A percentile compares a stretch with the other conserved stretches of the same genome.
Conservation (phyloP, 345 rosid genomes). For the Pugionium cornutum region DNA sequence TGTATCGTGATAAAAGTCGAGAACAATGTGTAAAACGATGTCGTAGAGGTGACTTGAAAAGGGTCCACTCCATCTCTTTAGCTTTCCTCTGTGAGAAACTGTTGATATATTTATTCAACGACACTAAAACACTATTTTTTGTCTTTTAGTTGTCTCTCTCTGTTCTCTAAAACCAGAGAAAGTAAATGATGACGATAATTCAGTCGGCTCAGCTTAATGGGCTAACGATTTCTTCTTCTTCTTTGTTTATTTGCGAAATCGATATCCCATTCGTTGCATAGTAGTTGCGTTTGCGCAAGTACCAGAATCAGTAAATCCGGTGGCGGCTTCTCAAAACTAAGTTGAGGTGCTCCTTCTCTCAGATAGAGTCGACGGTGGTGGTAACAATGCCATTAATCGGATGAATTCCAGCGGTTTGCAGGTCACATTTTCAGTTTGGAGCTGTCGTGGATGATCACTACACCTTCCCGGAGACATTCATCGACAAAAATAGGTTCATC, state of each 20-base stretch:
- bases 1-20: too few relatives aligned
- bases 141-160: slow-evolving; percentile 7
- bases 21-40: slow-evolving; percentile 9
- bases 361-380: slow-evolving; percentile 93
- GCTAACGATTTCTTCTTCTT: slow-evolving; percentile 40
- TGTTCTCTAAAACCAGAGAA: not conserved
- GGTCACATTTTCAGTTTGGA: slow-evolving; percentile 42
- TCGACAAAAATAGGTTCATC: too few relatives aligned
- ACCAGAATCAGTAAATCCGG: slow-evolving; percentile 31
- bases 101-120: slow-evolving; percentile 31
- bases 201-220: slow-evolving; percentile 58
- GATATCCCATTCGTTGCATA: slow-evolving; percentile 37
- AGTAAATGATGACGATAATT: slow-evolving; percentile 51
- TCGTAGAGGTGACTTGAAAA: slow-evolving; percentile 15
- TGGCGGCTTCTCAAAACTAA: slow-evolving; percentile 39
- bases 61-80: slow-evolving; percentile 32
- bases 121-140: slow-evolving; percentile 28
- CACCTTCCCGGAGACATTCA: not conserved
- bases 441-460: not conserved
- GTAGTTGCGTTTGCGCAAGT: slow-evolving; percentile 31
- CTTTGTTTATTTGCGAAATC: slow-evolving; percentile 39
- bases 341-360: slow-evolving; percentile 63
- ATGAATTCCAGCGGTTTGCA: slow-evolving; percentile 96
- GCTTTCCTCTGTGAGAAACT: slow-evolving; percentile 6
- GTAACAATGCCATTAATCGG: slow-evolving; percentile 98